Conservation (phyloP, 768 basidiomycete species). For the Lactifluus piperatus region DNA sequence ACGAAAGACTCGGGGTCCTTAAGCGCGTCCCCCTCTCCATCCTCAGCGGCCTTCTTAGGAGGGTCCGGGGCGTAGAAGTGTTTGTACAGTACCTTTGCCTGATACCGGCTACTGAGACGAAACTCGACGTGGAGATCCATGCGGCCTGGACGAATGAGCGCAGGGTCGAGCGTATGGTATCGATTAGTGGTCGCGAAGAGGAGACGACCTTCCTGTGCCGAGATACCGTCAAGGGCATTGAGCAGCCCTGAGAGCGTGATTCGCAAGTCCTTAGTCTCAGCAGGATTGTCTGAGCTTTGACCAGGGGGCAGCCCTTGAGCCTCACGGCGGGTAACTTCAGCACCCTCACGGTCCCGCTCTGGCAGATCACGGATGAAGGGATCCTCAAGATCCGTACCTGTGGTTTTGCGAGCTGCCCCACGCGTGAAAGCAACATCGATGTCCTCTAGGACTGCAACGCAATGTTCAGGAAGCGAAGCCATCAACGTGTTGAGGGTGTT, state of each 20-base stretch:
- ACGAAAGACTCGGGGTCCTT: slow-evolving; percentile 19
- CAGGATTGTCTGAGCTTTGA: not conserved
- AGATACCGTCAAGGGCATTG: slow-evolving; percentile 70
- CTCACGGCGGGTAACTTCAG: slow-evolving; percentile 1
- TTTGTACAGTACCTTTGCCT: slow-evolving; percentile 55
- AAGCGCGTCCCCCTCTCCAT: slow-evolving; percentile 24
- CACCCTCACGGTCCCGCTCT: slow-evolving; percentile 4
- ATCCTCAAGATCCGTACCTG: slow-evolving; percentile 15
- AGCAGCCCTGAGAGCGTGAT: slow-evolving; percentile 67
- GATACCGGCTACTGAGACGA: slow-evolving; percentile 57
- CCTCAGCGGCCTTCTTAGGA: slow-evolving; percentile 21
- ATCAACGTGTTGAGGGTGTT: slow-evolving; percentile 48
- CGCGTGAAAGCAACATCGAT: slow-evolving; percentile 68
- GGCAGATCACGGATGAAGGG: slow-evolving; percentile 28
- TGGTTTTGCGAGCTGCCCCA: slow-evolving; percentile 30
- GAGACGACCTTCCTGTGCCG: slow-evolving; percentile 72
- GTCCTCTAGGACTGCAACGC: slow-evolving; percentile 77
- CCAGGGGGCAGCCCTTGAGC: not conserved
- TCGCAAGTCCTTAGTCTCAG: slow-evolving; percentile 21
- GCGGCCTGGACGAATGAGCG: slow-evolving; percentile 67
- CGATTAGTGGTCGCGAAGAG: slow-evolving; percentile 76
- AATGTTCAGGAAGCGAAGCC: slow-evolving; percentile 53
- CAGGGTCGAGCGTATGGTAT: slow-evolving; percentile 59
- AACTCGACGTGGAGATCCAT: slow-evolving; percentile 81
- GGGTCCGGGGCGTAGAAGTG: slow-evolving; percentile 53